A percentile compares a stretch with the other conserved stretches of the same genome.
phyloP scores from a whole-genome alignment of 306 rosid genomes.

The Boehmeria nivea region DNA sequence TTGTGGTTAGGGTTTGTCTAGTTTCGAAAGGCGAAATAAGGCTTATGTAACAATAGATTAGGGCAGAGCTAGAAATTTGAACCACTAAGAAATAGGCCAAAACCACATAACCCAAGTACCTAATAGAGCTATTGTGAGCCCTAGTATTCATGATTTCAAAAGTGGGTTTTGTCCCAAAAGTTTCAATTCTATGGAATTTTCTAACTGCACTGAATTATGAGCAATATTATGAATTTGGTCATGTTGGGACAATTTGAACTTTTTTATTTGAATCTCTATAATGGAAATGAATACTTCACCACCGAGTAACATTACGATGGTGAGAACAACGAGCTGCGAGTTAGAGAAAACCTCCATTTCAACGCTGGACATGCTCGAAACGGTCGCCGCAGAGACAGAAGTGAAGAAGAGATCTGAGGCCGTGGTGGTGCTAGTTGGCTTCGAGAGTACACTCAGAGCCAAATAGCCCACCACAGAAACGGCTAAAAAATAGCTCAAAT shows the following conservation, averaged over 20 bases:
- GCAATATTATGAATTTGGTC: background rate
- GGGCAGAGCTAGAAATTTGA: constrained; percentile 25
- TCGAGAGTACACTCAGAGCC: too few species aligned
- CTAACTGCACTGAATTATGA: too few species aligned
- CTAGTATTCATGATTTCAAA: constrained; percentile 19
- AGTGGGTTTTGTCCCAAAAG: background rate
- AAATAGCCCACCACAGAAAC: too few species aligned
- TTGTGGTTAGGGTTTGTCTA: constrained; percentile 19
- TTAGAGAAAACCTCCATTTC: constrained; percentile 59
- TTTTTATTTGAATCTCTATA: constrained; percentile 27
- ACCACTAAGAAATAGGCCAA: constrained; percentile 27
- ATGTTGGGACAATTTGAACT: background rate
- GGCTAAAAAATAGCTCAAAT: too few species aligned
- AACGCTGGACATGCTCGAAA: constrained; percentile 59
- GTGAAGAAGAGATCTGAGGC: too few species aligned
- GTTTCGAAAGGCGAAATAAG: constrained; percentile 32
- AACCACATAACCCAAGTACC: constrained; percentile 34
- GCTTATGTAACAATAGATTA: constrained; percentile 28
- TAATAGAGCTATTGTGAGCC: constrained; percentile 25
- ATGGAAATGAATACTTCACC: constrained; percentile 55
- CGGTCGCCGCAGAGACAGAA: constrained; percentile 51
- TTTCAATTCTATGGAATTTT: background rate
- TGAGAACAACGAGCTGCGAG: constrained; percentile 37
- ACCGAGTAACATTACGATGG: constrained; percentile 51
- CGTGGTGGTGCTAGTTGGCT: too few species aligned